Conservation (phyloP, 2,329 filamentous ascomycete species). For the Diplodia mutila region DNA sequence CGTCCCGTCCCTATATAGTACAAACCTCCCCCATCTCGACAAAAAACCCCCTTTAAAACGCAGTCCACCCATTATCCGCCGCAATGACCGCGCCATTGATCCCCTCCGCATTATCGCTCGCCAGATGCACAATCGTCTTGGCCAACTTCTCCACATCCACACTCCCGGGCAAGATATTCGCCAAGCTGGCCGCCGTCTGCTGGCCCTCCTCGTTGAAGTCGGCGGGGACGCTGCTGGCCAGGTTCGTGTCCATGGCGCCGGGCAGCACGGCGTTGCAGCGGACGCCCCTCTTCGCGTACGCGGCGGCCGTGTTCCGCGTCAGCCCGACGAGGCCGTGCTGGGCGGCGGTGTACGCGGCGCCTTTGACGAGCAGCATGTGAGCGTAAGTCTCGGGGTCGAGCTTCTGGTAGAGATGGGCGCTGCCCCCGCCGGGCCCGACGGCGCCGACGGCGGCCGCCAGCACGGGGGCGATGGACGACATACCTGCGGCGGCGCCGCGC, state of each 20-base stretch:
- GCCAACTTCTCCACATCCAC: slow-evolving; percentile 38
- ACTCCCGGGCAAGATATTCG: slow-evolving; percentile 30
- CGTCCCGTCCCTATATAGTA: no score
- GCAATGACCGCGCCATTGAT: slow-evolving; percentile 38
- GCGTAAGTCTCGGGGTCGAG: slow-evolving; percentile 25
- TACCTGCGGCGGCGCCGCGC: slow-evolving; percentile 21
- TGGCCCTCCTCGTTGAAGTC: slow-evolving; percentile 37
- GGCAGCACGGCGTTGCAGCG: slow-evolving; percentile 53
- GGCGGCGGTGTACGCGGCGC: slow-evolving; percentile 52
- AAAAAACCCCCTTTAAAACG: slow-evolving; percentile 15
- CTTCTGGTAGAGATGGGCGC: slow-evolving; percentile 24
- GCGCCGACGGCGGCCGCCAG: slow-evolving; percentile 24
- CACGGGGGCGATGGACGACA: slow-evolving; percentile 5
- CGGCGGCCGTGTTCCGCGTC: slow-evolving; percentile 54
- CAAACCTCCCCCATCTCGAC: no score
- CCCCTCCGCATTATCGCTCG: slow-evolving; percentile 37
- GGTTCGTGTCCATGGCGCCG: slow-evolving; percentile 49
- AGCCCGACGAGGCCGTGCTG: slow-evolving; percentile 52
- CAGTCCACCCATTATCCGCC: slow-evolving; percentile 24
- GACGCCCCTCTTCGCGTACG: slow-evolving; percentile 51
- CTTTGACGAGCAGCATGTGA: slow-evolving; percentile 31
- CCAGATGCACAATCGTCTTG: slow-evolving; percentile 38
- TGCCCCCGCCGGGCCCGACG: neutral
- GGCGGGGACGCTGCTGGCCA: slow-evolving; percentile 48
- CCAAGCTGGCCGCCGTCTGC: slow-evolving; percentile 25